Percentiles rank a stretch among this genome's conserved stretches.
Conservation (phyloP, 2,329 filamentous ascomycete species). For the Akanthomyces uredinophilus region DNA sequence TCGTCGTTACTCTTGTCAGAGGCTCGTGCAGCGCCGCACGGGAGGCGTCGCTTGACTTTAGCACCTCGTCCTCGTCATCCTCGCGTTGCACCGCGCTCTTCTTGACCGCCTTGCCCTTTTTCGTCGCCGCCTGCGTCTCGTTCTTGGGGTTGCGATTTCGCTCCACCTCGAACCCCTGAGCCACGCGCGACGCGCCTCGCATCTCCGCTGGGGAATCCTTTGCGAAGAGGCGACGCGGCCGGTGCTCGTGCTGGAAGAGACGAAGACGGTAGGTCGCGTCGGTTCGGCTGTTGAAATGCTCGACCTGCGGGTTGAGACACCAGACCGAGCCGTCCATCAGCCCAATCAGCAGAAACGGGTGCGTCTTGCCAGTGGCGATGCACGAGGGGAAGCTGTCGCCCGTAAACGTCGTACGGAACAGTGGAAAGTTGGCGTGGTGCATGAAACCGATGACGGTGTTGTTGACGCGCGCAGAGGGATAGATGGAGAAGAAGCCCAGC, state of each 20-base stretch:
- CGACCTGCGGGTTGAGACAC: slow-evolving; percentile 36
- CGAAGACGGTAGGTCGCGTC: slow-evolving; percentile 31
- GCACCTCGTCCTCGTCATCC: slow-evolving; percentile 29
- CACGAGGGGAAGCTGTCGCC: slow-evolving; percentile 46
- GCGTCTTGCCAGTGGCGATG: slow-evolving; percentile 43
- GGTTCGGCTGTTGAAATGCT: slow-evolving; percentile 31
- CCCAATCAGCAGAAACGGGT: slow-evolving; percentile 51
- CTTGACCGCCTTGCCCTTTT: slow-evolving; percentile 32
- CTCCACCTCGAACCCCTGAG: slow-evolving; percentile 48
- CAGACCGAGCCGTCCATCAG: slow-evolving; percentile 50
- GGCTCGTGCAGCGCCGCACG: slow-evolving; percentile 55
- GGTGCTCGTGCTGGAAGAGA: slow-evolving; percentile 52
- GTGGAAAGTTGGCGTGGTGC: slow-evolving; percentile 47
- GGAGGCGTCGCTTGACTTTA: slow-evolving; percentile 31
- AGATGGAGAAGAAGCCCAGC: slow-evolving; percentile 48
- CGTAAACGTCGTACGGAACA: slow-evolving; percentile 47
- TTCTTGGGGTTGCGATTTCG: slow-evolving; percentile 42
- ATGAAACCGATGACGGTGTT: slow-evolving; percentile 50
- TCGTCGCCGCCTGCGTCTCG: slow-evolving; percentile 31
- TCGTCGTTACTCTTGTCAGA: slow-evolving; percentile 54
- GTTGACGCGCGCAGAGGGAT: slow-evolving; percentile 48
- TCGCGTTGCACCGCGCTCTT: slow-evolving; percentile 26
- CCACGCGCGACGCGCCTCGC: slow-evolving; percentile 46
- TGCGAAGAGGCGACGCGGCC: slow-evolving; percentile 29
- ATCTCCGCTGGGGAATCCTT: slow-evolving; percentile 23